These are phyloP conservation scores for Talaromyces wortmannii DNA, from an alignment of 495 filamentous ascomycete species.

Conservation along the genomic window DNA sequence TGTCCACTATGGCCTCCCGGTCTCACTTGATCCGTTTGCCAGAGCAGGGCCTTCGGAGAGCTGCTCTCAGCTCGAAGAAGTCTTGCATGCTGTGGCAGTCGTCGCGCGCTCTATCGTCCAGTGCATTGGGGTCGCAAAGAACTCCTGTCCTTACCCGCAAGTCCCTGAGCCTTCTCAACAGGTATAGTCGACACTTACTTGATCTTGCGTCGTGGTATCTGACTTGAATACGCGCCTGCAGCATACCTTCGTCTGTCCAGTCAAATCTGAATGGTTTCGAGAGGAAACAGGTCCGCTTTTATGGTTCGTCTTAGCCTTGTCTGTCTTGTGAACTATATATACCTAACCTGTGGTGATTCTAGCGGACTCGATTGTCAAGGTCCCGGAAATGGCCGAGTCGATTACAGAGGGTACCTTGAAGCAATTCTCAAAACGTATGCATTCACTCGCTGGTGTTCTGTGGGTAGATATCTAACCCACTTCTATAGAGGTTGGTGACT, in stretches of 20 bases:
- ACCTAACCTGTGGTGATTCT: background rate
- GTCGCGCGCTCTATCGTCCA: background rate
- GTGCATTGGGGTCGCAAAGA: background rate
- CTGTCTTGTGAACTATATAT: background rate
- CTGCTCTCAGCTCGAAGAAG: background rate
- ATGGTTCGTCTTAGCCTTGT: conserved; percentile 1
- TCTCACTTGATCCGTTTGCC: background rate
- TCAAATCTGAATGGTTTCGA: background rate
- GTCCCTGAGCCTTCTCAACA: background rate
- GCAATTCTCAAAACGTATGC: conserved; percentile 80
- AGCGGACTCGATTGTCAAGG: conserved; percentile 84
- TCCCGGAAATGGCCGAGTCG: conserved; percentile 97
- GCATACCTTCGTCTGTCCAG: background rate
- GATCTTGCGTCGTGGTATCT: background rate
- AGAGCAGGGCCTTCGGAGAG: background rate
- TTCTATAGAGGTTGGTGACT: conserved; percentile 74
- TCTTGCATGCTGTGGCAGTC: background rate
- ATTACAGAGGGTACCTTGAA: conserved; percentile 97
- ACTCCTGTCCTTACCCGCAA: background rate
- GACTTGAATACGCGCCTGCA: background rate
- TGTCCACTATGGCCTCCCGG: background rate
- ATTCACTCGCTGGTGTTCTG: background rate
- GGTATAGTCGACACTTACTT: background rate
- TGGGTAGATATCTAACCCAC: conserved; percentile 11
- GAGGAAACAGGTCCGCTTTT: background rate